phyloP scores from a whole-genome alignment of 2,329 filamentous ascomycete genomes.

The Chaetothyriales sp. region DNA sequence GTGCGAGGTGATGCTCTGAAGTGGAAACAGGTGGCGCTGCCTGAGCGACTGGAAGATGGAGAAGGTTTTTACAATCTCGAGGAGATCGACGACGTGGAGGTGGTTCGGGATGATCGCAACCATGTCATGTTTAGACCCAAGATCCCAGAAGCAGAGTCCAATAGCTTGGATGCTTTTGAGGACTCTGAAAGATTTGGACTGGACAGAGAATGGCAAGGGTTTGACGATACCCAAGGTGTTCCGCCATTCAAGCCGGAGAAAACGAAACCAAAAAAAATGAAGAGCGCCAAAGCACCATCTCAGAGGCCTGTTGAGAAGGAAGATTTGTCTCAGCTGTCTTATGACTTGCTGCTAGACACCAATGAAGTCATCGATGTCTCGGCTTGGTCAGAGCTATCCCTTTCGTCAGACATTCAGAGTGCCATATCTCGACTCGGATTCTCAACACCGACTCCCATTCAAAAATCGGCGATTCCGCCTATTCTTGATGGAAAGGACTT shows the following conservation, averaged over 20 bases:
- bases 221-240: conserved; percentile 39
- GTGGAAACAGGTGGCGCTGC: conserved; percentile 53
- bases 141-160: conserved; percentile 18
- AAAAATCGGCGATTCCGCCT: conserved; percentile 64
- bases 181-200: conserved; percentile 26
- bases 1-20: conserved; percentile 38
- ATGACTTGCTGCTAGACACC: conserved; percentile 34
- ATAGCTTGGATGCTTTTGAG: conserved; percentile 21
- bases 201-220: conserved; percentile 47
- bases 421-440: conserved; percentile 72
- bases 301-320: neutral
- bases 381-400: conserved; percentile 60
- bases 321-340: conserved; percentile 14
- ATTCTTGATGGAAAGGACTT: conserved; percentile 77
- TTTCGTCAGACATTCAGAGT: conserved; percentile 59
- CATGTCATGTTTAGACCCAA: conserved; percentile 50
- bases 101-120: conserved; percentile 50
- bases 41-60: conserved; percentile 72
- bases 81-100: conserved; percentile 78
- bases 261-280: conserved; percentile 15
- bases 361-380: conserved; percentile 53
- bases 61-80: conserved; percentile 88
- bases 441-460: conserved; percentile 66
- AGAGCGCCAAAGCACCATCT: neutral
- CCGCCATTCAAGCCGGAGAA: neutral